Base-by-base conservation (phyloP, 768 basidiomycete species). In the Amanita inopinata region DNA sequence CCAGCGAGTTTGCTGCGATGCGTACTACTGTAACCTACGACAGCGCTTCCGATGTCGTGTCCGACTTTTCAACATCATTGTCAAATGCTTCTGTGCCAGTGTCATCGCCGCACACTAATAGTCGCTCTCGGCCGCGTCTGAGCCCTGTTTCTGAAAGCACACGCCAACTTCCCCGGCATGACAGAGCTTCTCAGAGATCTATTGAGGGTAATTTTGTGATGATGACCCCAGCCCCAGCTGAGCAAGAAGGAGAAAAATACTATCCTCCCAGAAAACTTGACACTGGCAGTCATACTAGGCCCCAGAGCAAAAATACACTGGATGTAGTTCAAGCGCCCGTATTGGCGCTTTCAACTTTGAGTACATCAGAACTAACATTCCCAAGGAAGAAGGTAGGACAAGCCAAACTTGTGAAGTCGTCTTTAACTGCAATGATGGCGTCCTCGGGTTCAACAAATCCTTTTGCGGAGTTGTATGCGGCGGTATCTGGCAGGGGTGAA, bases 391-490 rank as follows among this genome's bases (percentile, higher is more conserved):
- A 65, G 32, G 67, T 86, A 4, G 49, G 52, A 0, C 66, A 74
- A 0, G 38, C 58, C 6, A 64, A 59, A 20, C 61, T 71, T 0
- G 65, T 57, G 7, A 69, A 67, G 53, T 92, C 89, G 1, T 73
- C 79, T 18, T 64, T 96, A 12, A 79, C 85, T 0, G 65, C 80
- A 1, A 78, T 88, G 66, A 71, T 97, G 18, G 83, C 82, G 1
- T 72, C 78, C 3, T 73, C 83, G 2, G 70, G 70, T 5, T 65
- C 73, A 28, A 70, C 83, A 7, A 96, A 94, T 57, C 92, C 94
- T 1, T 96, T 93, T 59, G 71, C 83, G 4, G 83, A 92, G 52
- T 62, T 86, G 20, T 98, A 98, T 56, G 83, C 83, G 5, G 76
- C 84, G 4, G 85, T 92, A 18, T 83, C 87, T 0, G 86, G 89